These are phyloP conservation scores for Scytalidium lignicola DNA, from an alignment of 2,329 filamentous ascomycete species.

Conservation along the genomic window DNA sequence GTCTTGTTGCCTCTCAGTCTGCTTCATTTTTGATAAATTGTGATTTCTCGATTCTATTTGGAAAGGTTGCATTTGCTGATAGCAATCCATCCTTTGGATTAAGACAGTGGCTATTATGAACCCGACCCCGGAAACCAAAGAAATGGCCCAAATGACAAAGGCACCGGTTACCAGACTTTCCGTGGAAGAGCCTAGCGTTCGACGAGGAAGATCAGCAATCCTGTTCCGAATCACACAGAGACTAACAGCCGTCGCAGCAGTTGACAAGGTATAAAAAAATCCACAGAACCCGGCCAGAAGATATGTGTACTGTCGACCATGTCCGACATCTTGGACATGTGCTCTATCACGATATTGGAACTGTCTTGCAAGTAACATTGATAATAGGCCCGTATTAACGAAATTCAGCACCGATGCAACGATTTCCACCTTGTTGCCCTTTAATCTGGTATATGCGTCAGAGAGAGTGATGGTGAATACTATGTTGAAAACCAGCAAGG, in stretches of 20 bases:
- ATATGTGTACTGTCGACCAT: slow-evolving; percentile 17
- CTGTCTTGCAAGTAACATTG: slow-evolving; percentile 20
- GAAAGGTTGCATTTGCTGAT: too few relatives aligned
- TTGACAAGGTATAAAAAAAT: slow-evolving; percentile 19
- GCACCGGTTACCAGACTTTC: slow-evolving; percentile 18
- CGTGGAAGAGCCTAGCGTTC: slow-evolving; percentile 14
- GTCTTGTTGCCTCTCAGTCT: slow-evolving; percentile 9
- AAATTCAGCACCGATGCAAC: slow-evolving; percentile 19
- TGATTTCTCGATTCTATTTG: slow-evolving; percentile 11
- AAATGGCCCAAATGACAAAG: slow-evolving; percentile 24
- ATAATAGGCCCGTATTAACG: slow-evolving; percentile 16
- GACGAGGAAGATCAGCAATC: slow-evolving; percentile 13
- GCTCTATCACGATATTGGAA: slow-evolving; percentile 21
- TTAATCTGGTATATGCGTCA: slow-evolving; percentile 7
- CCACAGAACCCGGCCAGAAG: slow-evolving; percentile 22
- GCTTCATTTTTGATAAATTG: slow-evolving; percentile 17
- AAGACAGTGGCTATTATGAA: slow-evolving; percentile 24
- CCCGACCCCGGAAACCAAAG: slow-evolving; percentile 18
- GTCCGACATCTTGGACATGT: slow-evolving; percentile 19
- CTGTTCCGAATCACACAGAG: slow-evolving; percentile 18
- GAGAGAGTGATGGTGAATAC: slow-evolving; percentile 22
- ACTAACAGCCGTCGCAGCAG: slow-evolving; percentile 19
- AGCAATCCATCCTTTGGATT: slow-evolving; percentile 21
- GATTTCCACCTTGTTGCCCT: slow-evolving; percentile 20
- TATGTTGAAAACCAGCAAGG: slow-evolving; percentile 24